phyloP scores from a whole-genome alignment of 2,329 filamentous ascomycete genomes.

The Diplodia seriata region DNA sequence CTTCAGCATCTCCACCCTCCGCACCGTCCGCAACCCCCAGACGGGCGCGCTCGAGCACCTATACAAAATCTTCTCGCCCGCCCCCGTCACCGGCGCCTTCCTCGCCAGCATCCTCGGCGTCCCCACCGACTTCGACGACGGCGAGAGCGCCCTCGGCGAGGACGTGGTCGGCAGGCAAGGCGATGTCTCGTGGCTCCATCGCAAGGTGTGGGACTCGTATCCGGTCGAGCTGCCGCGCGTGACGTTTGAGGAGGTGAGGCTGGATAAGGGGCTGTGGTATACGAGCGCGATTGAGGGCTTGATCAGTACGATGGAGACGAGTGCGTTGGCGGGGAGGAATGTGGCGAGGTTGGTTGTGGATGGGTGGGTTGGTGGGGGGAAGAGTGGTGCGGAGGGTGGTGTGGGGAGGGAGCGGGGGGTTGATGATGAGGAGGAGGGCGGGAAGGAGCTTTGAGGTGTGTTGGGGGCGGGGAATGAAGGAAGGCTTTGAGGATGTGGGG shows the following conservation, averaged over 20 bases:
- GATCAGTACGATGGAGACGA: constrained; percentile 98
- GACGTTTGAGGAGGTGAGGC: constrained; percentile 77
- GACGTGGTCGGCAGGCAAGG: constrained; percentile 41
- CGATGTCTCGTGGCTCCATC: constrained; percentile 75
- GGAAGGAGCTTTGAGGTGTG: constrained; percentile 13
- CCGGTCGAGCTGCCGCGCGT: constrained; percentile 83
- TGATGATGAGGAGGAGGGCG: not conserved
- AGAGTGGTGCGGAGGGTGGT: not conserved
- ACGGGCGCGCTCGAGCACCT: constrained; percentile 57
- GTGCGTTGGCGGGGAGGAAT: constrained; percentile 87
- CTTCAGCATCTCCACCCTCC: constrained; percentile 82
- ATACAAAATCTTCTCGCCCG: constrained; percentile 72
- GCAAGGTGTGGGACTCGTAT: constrained; percentile 83
- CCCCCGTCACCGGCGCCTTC: constrained; percentile 55
- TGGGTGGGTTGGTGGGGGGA: constrained; percentile 54
- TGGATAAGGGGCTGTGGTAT: constrained; percentile 66
- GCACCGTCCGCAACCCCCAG: constrained; percentile 65
- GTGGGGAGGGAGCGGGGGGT: not conserved
- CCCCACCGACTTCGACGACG: constrained; percentile 41
- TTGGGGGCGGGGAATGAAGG: no score
- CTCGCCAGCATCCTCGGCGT: constrained; percentile 58
- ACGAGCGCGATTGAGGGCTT: constrained; percentile 83
- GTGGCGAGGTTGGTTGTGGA: constrained; percentile 75
- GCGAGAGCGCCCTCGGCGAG: constrained; percentile 38
- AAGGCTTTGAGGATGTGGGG: not conserved